phyloP scores from a whole-genome alignment of 495 filamentous ascomycete species.

The Schizothecium vesticola region DNA sequence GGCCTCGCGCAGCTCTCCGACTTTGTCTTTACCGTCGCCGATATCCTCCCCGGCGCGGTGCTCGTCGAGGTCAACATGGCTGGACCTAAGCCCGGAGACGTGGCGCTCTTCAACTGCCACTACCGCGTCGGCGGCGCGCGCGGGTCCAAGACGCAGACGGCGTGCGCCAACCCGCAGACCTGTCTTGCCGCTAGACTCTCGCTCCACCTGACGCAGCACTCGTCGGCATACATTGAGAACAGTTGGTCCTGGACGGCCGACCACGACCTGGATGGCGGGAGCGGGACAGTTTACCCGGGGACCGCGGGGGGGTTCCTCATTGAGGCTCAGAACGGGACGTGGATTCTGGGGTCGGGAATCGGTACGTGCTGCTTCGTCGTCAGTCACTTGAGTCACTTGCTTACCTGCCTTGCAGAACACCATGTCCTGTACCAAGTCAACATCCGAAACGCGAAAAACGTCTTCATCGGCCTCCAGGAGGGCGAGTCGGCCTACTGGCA shows the following conservation, averaged over 20 bases:
- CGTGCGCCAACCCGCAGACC: constrained; percentile 25
- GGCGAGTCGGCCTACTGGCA: constrained; percentile 45
- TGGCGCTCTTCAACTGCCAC: constrained; percentile 54
- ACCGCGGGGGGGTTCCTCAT: constrained; percentile 15
- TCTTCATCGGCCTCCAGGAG: constrained; percentile 42
- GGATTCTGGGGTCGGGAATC: constrained; percentile 17
- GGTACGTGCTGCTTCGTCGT: constrained; percentile 5
- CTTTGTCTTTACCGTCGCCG: constrained; percentile 41
- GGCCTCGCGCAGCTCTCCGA: constrained; percentile 54
- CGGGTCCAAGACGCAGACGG: constrained; percentile 35
- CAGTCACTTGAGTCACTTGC: neutral
- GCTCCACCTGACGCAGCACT: constrained; percentile 58
- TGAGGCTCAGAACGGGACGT: constrained; percentile 16
- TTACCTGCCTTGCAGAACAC: constrained; percentile 25
- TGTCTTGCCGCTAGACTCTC: constrained; percentile 63
- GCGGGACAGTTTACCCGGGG: neutral
- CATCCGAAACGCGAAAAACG: constrained; percentile 42
- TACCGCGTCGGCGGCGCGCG: constrained; percentile 51
- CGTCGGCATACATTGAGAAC: constrained; percentile 65
- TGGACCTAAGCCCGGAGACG: constrained; percentile 46
- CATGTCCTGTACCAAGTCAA: constrained; percentile 48
- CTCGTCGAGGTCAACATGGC: constrained; percentile 54
- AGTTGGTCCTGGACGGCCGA: constrained; percentile 79
- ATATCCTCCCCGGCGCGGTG: constrained; percentile 38
- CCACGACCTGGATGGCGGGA: constrained; percentile 60